phyloP scores from a whole-genome alignment of 257 asterid genomes.

The Osmanthus fragrans region DNA sequence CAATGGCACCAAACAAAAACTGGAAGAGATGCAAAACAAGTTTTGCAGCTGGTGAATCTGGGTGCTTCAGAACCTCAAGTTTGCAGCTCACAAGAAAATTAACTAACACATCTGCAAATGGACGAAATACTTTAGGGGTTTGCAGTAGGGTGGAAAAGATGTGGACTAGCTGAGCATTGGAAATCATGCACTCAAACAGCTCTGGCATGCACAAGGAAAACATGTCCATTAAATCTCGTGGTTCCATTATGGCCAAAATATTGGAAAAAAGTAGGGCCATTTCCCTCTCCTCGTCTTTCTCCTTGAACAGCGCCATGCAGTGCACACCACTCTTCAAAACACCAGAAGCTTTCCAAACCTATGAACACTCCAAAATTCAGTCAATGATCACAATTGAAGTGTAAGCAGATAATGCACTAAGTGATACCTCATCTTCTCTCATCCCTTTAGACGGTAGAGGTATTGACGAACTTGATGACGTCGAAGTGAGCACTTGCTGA shows the following conservation, averaged over 20 bases:
- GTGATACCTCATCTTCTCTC: slow-evolving; percentile 97
- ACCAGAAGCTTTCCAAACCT: slow-evolving; percentile 99
- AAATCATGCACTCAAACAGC: slow-evolving; percentile 98
- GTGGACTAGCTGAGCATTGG: slow-evolving; percentile 88
- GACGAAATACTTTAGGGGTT: slow-evolving; percentile 91
- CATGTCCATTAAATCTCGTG: slow-evolving; percentile 99
- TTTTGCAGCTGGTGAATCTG: slow-evolving; percentile 97
- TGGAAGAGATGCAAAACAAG: slow-evolving; percentile 98
- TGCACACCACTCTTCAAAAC: slow-evolving; percentile 97
- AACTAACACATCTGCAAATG: slow-evolving; percentile 96
- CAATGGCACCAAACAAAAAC: slow-evolving; percentile 82
- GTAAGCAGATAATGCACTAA: slow-evolving; percentile 19
- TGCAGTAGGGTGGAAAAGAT: slow-evolving; percentile 93
- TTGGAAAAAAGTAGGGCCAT: slow-evolving; percentile 92
- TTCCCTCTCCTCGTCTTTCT: slow-evolving; percentile 98
- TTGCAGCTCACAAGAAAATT: slow-evolving; percentile 92
- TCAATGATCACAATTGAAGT: slow-evolving; percentile 19
- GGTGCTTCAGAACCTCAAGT: slow-evolving; percentile 97
- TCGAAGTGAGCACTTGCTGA: slow-evolving; percentile 73
- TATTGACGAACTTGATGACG: slow-evolving; percentile 65
- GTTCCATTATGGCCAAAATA: slow-evolving; percentile 97
- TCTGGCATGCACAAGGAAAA: slow-evolving; percentile 98
- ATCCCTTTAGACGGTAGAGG: slow-evolving; percentile 86
- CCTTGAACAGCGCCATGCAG: slow-evolving; percentile 94
- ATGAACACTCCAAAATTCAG: slow-evolving; percentile 37